Base-by-base conservation (phyloP, 2,329 filamentous ascomycete genomes). In the Venturia carpophila region DNA sequence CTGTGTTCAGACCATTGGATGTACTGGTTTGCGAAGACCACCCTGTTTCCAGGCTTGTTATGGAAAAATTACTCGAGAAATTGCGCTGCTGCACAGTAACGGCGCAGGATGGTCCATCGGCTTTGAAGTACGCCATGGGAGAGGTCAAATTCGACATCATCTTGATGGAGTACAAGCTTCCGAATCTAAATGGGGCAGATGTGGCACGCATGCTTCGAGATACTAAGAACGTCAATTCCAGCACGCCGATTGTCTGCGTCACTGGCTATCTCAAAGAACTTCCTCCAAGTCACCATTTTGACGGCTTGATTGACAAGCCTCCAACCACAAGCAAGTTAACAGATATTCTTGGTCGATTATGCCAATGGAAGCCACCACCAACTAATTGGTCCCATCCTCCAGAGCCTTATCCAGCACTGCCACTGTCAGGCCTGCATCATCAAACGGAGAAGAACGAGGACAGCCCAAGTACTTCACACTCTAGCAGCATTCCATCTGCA, bases 91-190 rank as follows among this genome's bases (percentile, higher is more conserved):
- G 94, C 52, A 97, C 93, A 10, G 94, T 99, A 71, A 92, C 91
- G 2, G 93, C 94, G 5, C 84, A 88, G 3, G 96, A 92, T 70
- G 94, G 94, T 0, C 88, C 91, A 0, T 94, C 99, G 73, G 94
- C 93, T 13, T 88, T 96, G 71, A 87, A 93, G 27, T 96, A 94
- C 76, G 92, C 94, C 37, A 90, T 96, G 82, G 93, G 93, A 72
- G 93, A 97, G 73, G 93, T 99, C 73, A 96, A 97, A 73, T 99
- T 97, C 73, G 94, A 99, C 76, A 91, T 97, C 71, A 97, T 99
- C 74, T 94, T 99, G 81, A 93, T 96, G 76, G 94, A 99, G 76
- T 97, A 92, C 79, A 95, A 93, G 74, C 80, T 99, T 58, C 93
- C 94, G 11, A 91, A 96, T 72, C 92, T 97, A 72, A 97, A 92